phyloP scores from a whole-genome alignment of 192 early-diverging fungal genomes.

The Mortierella claussenii region DNA sequence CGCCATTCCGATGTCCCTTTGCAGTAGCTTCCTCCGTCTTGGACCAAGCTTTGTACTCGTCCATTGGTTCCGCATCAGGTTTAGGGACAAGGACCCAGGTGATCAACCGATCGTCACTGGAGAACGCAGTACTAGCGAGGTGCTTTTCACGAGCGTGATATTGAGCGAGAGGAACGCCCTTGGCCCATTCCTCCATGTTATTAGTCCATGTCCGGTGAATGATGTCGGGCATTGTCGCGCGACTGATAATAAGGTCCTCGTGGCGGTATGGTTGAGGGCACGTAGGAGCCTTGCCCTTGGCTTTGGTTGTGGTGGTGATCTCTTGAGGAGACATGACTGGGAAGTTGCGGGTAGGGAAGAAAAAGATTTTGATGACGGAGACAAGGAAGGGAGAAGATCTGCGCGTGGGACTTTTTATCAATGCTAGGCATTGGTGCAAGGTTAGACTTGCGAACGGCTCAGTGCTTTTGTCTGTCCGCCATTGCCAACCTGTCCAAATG shows the following conservation, averaged over 20 bases:
- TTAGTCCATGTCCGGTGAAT: constrained; percentile 42
- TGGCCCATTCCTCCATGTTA: constrained; percentile 49
- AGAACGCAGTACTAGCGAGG: constrained; percentile 30
- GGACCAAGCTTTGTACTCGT: constrained; percentile 2
- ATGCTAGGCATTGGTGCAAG: too few species aligned
- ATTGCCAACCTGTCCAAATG: too few species aligned
- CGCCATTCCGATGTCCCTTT: background rate
- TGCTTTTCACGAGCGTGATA: constrained; percentile 33
- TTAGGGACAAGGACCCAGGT: constrained; percentile 43
- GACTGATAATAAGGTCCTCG: constrained; percentile 22
- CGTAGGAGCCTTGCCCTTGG: constrained; percentile 11
- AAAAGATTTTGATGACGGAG: too few species aligned
- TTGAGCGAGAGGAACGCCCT: constrained; percentile 17
- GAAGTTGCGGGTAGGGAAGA: too few species aligned
- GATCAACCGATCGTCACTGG: constrained; percentile 8
- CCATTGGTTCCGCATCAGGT: constrained; percentile 10
- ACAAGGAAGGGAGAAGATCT: too few species aligned
- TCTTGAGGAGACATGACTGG: too few species aligned
- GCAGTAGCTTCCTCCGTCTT: background rate
- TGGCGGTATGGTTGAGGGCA: constrained; percentile 27
- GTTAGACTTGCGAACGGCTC: too few species aligned
- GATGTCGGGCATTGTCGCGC: constrained; percentile 10
- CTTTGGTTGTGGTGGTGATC: too few species aligned
- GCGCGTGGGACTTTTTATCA: too few species aligned
- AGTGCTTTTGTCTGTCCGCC: too few species aligned